Conservation (phyloP, 2,329 filamentous ascomycete species). For the Colletotrichum sp. region DNA sequence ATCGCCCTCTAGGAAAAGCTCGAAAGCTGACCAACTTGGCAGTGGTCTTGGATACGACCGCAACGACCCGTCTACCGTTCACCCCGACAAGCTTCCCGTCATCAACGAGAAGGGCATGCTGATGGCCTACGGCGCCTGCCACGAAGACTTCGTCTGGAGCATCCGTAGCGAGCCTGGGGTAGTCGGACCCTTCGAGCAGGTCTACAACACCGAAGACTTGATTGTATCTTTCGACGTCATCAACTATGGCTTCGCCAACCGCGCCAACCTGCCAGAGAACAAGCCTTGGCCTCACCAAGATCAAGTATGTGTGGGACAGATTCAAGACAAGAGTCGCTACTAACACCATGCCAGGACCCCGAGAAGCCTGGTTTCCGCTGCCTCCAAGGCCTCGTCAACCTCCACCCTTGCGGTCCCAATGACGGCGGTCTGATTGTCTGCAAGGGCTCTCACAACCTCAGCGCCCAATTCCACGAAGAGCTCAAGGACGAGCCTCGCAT, state of each 20-base stretch:
- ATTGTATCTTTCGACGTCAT: slow-evolving; percentile 55
- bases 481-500: slow-evolving; percentile 35
- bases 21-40: background rate
- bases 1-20: accelerated
- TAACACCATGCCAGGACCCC: slow-evolving; percentile 36
- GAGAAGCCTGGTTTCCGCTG: slow-evolving; percentile 52
- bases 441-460: slow-evolving; percentile 29
- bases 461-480: slow-evolving; percentile 39
- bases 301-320: background rate
- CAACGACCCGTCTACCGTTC: slow-evolving; percentile 39
- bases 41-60: slow-evolving; percentile 24
- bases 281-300: slow-evolving; percentile 53
- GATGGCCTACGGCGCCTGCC: slow-evolving; percentile 48
- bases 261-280: slow-evolving; percentile 37
- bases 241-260: slow-evolving; percentile 48
- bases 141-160: slow-evolving; percentile 54
- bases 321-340: accelerated
- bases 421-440: slow-evolving; percentile 40
- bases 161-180: slow-evolving; percentile 53
- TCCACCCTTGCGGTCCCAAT: slow-evolving; percentile 36
- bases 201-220: slow-evolving; percentile 49
- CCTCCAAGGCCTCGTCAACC: slow-evolving; percentile 55
- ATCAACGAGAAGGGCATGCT: slow-evolving; percentile 56
- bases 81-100: slow-evolving; percentile 39
- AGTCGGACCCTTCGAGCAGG: slow-evolving; percentile 48